Base-by-base conservation (phyloP, 768 basidiomycete species). In the Collybia sordida region DNA sequence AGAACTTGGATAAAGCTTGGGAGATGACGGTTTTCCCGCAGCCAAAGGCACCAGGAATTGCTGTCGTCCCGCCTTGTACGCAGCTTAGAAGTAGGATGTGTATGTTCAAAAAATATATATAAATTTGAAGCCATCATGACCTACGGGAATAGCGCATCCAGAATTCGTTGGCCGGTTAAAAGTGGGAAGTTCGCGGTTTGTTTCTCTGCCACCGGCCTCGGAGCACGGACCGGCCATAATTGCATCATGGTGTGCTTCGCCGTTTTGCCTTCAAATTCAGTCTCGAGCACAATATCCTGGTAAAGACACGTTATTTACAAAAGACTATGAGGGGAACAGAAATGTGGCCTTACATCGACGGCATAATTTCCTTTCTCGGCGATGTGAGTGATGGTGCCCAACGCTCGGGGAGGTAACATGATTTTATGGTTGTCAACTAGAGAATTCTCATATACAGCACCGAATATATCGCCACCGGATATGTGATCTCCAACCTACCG, bases 11-110 rank as follows among this genome's bases (percentile, higher is more conserved):
- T 57, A 98, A 75, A 17, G 96, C 96, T 73, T 98, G 91, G 22
- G 94, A 98, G 62, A 99, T 99, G 61, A 99, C 97, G 23, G 96
- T 98, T 78, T 97, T 97, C 61, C 93, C 93, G 63, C 95, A 98
- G 63, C 97, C 97, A 69, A 99, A 99, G 59, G 97, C 97, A 57
- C 97, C 97, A 19, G 97, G 97, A 71, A 98, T 99, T 52, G 93
- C 93, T 2, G 93, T 97, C 9, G 93, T 97, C 37, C 93, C 93
- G 49, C 93, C 93, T 74, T 97, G 93, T 0, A 97, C 93, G 65
- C 93, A 96, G n/a, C 88, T 90, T 55, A 17, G 40, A n/a, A 24
- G 7, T 19, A 7, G 24, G 57, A 3, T 52, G 40, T 5, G 36
- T 3, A 46, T 27, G 24, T 34, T 55, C n/a, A 48, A 51, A 27